Evolutionary conservation across 805 yeast genomes (phyloP).

Genomic region (Myxozyma melibiosi): DNA sequence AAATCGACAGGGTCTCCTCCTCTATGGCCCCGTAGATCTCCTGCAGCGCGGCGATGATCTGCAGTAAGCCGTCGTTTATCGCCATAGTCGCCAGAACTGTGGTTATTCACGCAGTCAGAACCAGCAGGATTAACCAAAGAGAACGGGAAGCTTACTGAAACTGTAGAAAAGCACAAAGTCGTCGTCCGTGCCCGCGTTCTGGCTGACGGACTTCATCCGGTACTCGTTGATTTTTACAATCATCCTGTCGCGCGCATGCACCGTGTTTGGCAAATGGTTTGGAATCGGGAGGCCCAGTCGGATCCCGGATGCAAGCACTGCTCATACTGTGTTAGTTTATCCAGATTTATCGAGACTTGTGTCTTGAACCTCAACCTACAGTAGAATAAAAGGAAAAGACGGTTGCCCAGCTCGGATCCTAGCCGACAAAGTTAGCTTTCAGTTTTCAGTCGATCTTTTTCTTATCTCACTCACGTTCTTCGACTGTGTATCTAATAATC

Average conservation of each 20-base stretch:
- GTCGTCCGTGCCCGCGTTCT: constrained; percentile 54
- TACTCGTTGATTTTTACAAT: constrained; percentile 65
- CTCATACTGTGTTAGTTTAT: background rate
- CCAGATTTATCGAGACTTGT: no score
- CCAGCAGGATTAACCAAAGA: background rate
- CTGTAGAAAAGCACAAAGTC: constrained; percentile 79
- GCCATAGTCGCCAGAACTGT: constrained; percentile 63
- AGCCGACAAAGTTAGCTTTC: background rate
- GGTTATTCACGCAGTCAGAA: background rate
- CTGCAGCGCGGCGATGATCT: constrained; percentile 56
- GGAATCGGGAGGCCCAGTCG: constrained; percentile 78
- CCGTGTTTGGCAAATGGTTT: constrained; percentile 73
- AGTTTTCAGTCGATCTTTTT: no score
- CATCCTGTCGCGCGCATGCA: constrained; percentile 70
- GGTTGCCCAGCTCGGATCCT: constrained; percentile 60
- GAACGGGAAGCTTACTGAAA: constrained; percentile 45
- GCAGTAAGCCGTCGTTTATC: constrained; percentile 65
- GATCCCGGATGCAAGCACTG: constrained; percentile 72
- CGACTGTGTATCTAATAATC: constrained; percentile 57
- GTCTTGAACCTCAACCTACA: no score
- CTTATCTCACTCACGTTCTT: constrained; percentile 35
- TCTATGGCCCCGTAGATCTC: constrained; percentile 67
- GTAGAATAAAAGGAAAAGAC: constrained; percentile 75
- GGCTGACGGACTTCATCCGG: constrained; percentile 44
- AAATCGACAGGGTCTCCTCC: constrained; percentile 60